Percentiles rank a stretch among this genome's conserved stretches.
Conservation (phyloP, 495 filamentous ascomycete species). For the Aspergillus haitiensis region DNA sequence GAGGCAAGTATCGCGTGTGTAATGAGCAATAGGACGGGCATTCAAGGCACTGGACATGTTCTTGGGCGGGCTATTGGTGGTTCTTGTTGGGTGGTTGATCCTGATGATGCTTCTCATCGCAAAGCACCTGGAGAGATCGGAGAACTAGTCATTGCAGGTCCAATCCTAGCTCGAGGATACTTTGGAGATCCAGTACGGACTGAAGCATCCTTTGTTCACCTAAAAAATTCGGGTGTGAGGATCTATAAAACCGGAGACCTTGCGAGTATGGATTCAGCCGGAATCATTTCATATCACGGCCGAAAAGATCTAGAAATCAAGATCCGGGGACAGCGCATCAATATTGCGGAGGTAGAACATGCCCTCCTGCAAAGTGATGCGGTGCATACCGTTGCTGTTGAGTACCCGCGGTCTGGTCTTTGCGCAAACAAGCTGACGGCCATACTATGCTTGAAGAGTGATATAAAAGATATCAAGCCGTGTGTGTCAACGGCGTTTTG, state of each 20-base stretch:
- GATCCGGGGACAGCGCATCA: slow-evolving; percentile 17
- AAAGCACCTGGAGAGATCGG: slow-evolving; percentile 6
- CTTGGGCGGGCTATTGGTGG: slow-evolving; percentile 9
- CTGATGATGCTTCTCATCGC: neutral
- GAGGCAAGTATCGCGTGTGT: slow-evolving; percentile 11
- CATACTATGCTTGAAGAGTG: neutral
- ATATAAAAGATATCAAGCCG: neutral
- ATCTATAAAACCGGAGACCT: slow-evolving; percentile 17
- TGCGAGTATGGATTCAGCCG: slow-evolving; percentile 6
- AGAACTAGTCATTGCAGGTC: slow-evolving; percentile 11
- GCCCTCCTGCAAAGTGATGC: slow-evolving; percentile 9
- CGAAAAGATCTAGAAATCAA: slow-evolving; percentile 16
- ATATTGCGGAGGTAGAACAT: slow-evolving; percentile 15
- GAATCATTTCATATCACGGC: slow-evolving; percentile 8
- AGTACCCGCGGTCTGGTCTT: slow-evolving; percentile 8
- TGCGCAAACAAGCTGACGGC: slow-evolving; percentile 6
- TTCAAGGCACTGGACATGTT: neutral
- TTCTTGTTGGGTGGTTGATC: slow-evolving; percentile 11
- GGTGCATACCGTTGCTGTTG: slow-evolving; percentile 7
- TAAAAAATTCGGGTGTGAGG: neutral
- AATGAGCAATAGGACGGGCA: slow-evolving; percentile 2
- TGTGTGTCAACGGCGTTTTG: neutral
- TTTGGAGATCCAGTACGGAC: slow-evolving; percentile 2
- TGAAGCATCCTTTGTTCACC: slow-evolving; percentile 2
- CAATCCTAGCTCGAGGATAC: slow-evolving; percentile 12